phyloP scores from a whole-genome alignment of 164 flowering plant genomes.

The Kingdonia uniflora region DNA sequence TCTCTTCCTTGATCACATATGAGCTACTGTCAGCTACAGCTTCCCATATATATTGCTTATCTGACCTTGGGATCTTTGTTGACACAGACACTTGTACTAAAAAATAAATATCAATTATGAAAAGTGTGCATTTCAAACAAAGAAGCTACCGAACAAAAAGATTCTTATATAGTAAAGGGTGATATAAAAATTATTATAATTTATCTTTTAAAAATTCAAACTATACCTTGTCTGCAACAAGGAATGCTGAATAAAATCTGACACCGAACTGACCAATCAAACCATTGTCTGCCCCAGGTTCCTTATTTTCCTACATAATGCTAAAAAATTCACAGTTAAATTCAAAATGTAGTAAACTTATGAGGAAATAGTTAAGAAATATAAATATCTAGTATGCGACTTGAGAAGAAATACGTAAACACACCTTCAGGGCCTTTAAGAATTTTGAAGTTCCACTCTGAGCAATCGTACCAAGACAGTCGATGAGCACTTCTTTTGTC shows the following conservation, averaged over 20 bases:
- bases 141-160: too few species aligned
- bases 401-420: neutral
- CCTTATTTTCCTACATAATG: slow-evolving; percentile 67
- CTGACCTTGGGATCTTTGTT: slow-evolving; percentile 88
- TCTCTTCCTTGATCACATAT: slow-evolving; percentile 78
- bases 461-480: slow-evolving; percentile 97
- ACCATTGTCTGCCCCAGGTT: slow-evolving; percentile 75
- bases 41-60: slow-evolving; percentile 95
- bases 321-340: neutral
- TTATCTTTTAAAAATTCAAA: neutral
- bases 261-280: slow-evolving; percentile 99
- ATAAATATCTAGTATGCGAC: neutral
- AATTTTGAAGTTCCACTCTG: slow-evolving; percentile 99
- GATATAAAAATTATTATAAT: too few species aligned
- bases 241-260: slow-evolving; percentile 94
- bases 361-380: too few species aligned
- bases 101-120: neutral
- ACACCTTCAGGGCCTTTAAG: slow-evolving; percentile 82
- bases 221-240: slow-evolving; percentile 80
- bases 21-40: slow-evolving; percentile 83
- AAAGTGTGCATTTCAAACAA: too few species aligned
- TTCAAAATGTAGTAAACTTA: too few species aligned
- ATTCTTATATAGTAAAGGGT: too few species aligned
- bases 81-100: slow-evolving; percentile 80
- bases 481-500: slow-evolving; percentile 91